Base-by-base conservation (phyloP, 2,329 filamentous ascomycete species). In the Aplosporella prunicola region DNA sequence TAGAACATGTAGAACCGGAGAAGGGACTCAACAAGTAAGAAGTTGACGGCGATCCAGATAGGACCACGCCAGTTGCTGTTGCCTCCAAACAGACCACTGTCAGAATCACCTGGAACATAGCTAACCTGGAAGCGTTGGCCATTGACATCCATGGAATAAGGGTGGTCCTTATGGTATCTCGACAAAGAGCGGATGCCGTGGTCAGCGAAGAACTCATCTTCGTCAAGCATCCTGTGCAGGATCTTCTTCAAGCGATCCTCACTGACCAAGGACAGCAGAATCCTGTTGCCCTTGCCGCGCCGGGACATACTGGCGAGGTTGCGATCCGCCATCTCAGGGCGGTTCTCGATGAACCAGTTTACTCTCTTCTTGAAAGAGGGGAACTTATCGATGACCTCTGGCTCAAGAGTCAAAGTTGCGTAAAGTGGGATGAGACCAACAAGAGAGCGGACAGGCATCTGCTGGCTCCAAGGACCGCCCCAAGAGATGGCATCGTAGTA, bases 401-500 rank as follows among this genome's bases (percentile, higher is more conserved):
- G 91, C 61, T 96, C 91, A 9, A 96, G 69, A 0, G 91, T 96
- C 44, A 93, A 68, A 3, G 88, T 93, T 5, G 87, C 87, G 55
- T 93, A 96, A 9, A 96, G 74, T 2, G 89, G 89, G 46, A 96
- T 96, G 41, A 96, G 68, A 9, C 91, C 89, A 35, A 96, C 89
- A 6, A 96, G 74, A 11, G 89, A 96, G 41, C 87, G 74, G 35
- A 96, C 85, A 1, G 86, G 88, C 53, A 96, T 74, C 60, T 95
- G 88, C 53, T 95, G 85, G 36, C 84, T 84, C 80, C 81, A 93
- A 6, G 88, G 88, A 7, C 87, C 87, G 33, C 89, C 89, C 77
- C 86, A 96, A 1, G 88, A 93, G 46, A 96, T 96, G 17, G 89
- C 89, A 63, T 96, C 89, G 56, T 96, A 96, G 71, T 96, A 96